A percentile compares a stretch with the other conserved stretches of the same genome.
phyloP scores from a whole-genome alignment of 805 yeast species.

The Komagataella mondaviorum region DNA sequence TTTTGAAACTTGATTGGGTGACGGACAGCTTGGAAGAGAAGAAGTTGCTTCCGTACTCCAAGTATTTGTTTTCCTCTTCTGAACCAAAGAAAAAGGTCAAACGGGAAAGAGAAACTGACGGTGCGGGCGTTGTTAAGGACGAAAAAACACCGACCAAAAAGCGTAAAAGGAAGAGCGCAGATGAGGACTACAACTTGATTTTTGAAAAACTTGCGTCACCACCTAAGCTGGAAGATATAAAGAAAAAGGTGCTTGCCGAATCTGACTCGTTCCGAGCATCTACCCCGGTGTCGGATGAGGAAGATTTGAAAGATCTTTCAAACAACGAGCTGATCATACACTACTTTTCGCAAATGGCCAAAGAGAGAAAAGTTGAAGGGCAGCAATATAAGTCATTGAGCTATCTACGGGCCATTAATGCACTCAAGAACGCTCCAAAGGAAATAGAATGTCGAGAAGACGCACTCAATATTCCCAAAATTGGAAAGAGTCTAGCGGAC shows the following conservation, averaged over 20 bases:
- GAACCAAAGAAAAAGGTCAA: background rate
- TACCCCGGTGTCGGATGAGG: background rate
- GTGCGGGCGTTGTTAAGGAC: background rate
- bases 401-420: slow-evolving; percentile 29
- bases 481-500: slow-evolving; percentile 25
- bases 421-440: slow-evolving; percentile 14
- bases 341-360: slow-evolving; percentile 16
- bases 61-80: background rate
- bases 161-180: background rate
- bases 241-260: background rate
- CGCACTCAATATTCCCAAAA: slow-evolving; percentile 23
- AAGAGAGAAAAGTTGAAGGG: slow-evolving; percentile 17
- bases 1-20: background rate
- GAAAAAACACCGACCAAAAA: background rate
- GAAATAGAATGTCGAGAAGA: slow-evolving; percentile 21
- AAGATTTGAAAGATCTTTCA: background rate
- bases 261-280: background rate
- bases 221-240: background rate
- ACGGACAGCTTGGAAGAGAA: background rate
- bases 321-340: slow-evolving; percentile 17
- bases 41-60: background rate
- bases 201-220: background rate
- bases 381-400: slow-evolving; percentile 23
- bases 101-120: background rate
- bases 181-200: background rate